These are phyloP conservation scores for Filosporella fistucella DNA, from an alignment of 495 filamentous ascomycete genomes.

Conservation along the genomic window DNA sequence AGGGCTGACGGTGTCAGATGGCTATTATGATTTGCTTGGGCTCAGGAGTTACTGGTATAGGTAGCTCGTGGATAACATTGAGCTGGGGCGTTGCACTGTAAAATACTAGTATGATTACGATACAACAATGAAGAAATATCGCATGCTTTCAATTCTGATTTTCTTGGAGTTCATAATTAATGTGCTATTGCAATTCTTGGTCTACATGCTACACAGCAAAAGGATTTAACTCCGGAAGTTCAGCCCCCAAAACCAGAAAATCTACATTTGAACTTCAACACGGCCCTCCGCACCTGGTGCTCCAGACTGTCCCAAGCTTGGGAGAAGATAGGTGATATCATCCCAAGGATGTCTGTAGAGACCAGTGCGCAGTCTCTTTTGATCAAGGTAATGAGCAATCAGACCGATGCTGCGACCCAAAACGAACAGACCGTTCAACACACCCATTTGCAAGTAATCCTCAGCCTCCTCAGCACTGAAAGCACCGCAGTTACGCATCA, in stretches of 20 bases:
- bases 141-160: conserved; percentile 9
- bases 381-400: conserved; percentile 98
- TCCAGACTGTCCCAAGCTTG: conserved; percentile 59
- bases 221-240: conserved; percentile 9
- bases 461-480: conserved; percentile 81
- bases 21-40: too few species aligned
- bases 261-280: conserved; percentile 75
- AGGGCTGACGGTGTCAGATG: neutral
- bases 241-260: conserved; percentile 13
- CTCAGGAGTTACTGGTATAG: too few species aligned
- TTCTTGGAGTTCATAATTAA: too few species aligned
- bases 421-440: conserved; percentile 98
- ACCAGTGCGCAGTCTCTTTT: conserved; percentile 97
- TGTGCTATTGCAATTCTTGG: conserved; percentile 17
- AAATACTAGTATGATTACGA: too few species aligned
- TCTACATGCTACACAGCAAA: conserved; percentile 17
- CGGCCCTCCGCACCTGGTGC: conserved; percentile 78
- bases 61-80: too few species aligned
- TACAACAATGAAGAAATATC: too few species aligned
- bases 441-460: conserved; percentile 88
- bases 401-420: conserved; percentile 94
- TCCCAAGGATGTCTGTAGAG: conserved; percentile 99
- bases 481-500: conserved; percentile 96
- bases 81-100: too few species aligned
- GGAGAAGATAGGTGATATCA: conserved; percentile 94